A percentile compares a stretch with the other conserved stretches of the same genome.
Evolutionary conservation across 768 basidiomycete genomes (phyloP).

Genomic region (Ephemerocybe angulata): DNA sequence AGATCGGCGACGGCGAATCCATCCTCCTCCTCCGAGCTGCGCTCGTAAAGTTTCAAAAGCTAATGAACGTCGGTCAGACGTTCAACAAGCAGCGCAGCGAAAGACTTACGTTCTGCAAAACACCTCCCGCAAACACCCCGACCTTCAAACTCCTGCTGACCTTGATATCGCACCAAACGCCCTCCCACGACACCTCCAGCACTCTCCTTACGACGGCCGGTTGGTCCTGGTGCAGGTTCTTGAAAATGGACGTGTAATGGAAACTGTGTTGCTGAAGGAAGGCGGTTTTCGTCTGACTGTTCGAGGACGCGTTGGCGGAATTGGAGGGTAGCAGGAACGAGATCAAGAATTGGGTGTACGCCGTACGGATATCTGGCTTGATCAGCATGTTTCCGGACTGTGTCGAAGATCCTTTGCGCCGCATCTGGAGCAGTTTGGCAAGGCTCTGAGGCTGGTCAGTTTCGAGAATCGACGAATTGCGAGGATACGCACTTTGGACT

Average conservation of each 20-base stretch:
- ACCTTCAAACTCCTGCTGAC: constrained; percentile 71
- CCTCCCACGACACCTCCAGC: constrained; percentile 73
- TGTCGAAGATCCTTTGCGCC: constrained; percentile 51
- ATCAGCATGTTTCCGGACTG: constrained; percentile 38
- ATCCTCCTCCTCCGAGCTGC: constrained; percentile 42
- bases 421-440: constrained; percentile 65
- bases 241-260: constrained; percentile 65
- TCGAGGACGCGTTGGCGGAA: background rate
- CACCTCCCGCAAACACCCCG: constrained; percentile 44
- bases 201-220: constrained; percentile 58
- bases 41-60: constrained; percentile 75
- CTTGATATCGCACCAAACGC: constrained; percentile 71
- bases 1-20: constrained; percentile 69
- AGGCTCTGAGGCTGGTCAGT: constrained; percentile 42
- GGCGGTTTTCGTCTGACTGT: constrained; percentile 46
- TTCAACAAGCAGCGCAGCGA: too few species aligned
- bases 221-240: constrained; percentile 64
- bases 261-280: constrained; percentile 74
- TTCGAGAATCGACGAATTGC: constrained; percentile 7
- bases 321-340: constrained; percentile 59
- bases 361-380: constrained; percentile 76
- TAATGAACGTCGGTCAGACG: constrained; percentile 22
- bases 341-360: constrained; percentile 68
- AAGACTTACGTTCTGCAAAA: constrained; percentile 42
- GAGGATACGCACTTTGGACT: constrained; percentile 51